Conservation (phyloP, 345 rosid genomes). For the Lumnitzera racemosa region DNA sequence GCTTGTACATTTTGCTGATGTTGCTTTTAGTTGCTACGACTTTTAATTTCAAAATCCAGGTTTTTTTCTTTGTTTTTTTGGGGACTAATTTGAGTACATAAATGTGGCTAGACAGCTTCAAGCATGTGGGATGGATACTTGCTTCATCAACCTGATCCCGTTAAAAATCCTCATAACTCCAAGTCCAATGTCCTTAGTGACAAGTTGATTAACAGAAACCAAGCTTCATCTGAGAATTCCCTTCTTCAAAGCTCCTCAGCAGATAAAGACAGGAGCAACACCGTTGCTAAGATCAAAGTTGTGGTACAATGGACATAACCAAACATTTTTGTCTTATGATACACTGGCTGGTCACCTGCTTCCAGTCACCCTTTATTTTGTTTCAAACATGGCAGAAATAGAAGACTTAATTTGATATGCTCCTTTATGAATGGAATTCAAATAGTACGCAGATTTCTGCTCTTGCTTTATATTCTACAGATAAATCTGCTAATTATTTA, state of each 20-base stretch:
- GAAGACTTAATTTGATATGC: neutral
- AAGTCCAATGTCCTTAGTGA: constrained; percentile 20
- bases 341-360: neutral
- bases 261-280: constrained; percentile 42
- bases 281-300: constrained; percentile 62
- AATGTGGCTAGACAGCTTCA: constrained; percentile 10
- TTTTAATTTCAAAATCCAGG: neutral
- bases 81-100: neutral
- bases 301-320: constrained; percentile 27
- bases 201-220: constrained; percentile 14
- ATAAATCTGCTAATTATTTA: neutral
- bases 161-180: constrained; percentile 27
- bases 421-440: neutral
- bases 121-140: constrained; percentile 14
- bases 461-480: neutral
- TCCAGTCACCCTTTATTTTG: neutral
- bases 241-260: constrained; percentile 34
- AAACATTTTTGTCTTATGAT: neutral
- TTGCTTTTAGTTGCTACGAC: neutral
- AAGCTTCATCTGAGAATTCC: constrained; percentile 24
- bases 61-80: neutral
- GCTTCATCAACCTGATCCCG: constrained; percentile 19
- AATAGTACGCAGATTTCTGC: neutral
- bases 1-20: constrained; percentile 1
- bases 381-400: neutral